phyloP scores from a whole-genome alignment of 2,329 filamentous ascomycete genomes.

The Arthrinium phaeospermum region DNA sequence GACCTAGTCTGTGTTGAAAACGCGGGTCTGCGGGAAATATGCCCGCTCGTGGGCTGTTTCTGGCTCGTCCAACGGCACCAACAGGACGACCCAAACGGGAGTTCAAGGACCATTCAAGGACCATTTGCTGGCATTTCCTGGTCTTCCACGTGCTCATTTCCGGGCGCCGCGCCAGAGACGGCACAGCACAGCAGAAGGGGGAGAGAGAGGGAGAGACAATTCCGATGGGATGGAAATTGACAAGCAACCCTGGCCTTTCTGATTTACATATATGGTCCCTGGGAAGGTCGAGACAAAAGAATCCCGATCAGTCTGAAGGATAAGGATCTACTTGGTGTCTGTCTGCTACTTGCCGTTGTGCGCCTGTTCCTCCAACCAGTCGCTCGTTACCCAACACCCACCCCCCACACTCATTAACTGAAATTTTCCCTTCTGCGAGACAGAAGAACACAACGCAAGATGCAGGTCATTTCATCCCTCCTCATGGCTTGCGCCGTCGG shows the following conservation, averaged over 20 bases:
- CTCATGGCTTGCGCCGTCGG: not conserved
- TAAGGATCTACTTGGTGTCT: not conserved
- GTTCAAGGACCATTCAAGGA: not conserved
- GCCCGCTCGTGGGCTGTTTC: not conserved
- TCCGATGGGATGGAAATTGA: not conserved
- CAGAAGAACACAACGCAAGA: not conserved
- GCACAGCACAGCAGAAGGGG: not conserved
- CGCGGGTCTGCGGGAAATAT: not conserved
- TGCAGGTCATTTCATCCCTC: not conserved
- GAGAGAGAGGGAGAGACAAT: too few species aligned
- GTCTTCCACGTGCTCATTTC: slow-evolving; percentile 1
- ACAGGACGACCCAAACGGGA: too few species aligned
- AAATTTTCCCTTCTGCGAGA: not conserved
- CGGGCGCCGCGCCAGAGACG: not conserved
- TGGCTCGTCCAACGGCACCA: not conserved
- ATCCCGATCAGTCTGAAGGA: not conserved
- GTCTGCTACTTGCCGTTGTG: not conserved
- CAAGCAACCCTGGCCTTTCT: not conserved
- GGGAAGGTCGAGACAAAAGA: not conserved
- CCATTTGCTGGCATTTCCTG: not conserved
- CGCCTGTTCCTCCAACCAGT: not conserved
- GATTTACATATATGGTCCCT: not conserved
- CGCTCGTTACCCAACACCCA: not conserved
- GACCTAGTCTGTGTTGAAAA: not conserved
- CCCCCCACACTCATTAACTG: not conserved